These are phyloP conservation scores for Neofusicoccum sp. DNA, from an alignment of 2,329 filamentous ascomycete genomes.

Conservation along the genomic window DNA sequence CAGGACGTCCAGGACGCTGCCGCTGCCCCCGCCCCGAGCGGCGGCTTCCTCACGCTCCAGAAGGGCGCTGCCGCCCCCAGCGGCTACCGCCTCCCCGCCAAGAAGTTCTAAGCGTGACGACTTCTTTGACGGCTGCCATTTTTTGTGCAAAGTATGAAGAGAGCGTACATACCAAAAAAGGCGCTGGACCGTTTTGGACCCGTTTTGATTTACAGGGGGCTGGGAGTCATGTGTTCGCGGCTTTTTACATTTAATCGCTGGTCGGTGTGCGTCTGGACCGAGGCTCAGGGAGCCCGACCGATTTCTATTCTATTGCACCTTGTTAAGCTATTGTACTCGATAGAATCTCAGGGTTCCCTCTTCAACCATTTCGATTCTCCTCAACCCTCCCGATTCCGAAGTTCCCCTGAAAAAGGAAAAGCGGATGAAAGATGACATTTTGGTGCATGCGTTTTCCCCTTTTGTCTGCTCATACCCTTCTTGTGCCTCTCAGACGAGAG, in stretches of 20 bases:
- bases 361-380: background rate
- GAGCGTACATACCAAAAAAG: conserved; percentile 13
- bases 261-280: conserved; percentile 17
- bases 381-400: background rate
- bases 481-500: background rate
- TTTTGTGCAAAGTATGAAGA: conserved; percentile 10
- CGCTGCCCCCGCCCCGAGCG: conserved; percentile 7
- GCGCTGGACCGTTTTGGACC: conserved; percentile 12
- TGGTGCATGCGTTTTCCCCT: background rate
- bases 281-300: conserved; percentile 17
- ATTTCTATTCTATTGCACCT: background rate
- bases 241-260: conserved; percentile 9
- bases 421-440: background rate
- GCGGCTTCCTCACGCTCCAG: conserved; percentile 14
- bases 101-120: conserved; percentile 4
- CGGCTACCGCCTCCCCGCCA: conserved; percentile 15
- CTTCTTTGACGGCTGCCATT: conserved; percentile 2
- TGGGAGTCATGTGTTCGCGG: background rate
- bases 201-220: background rate
- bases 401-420: background rate
- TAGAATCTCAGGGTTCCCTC: conserved; percentile 14
- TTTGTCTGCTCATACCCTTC: background rate
- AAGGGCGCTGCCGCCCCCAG: conserved; percentile 19
- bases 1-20: conserved; percentile 1
- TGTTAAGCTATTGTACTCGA: conserved; percentile 19